Evolutionary conservation across 2,329 filamentous ascomycete species (phyloP), one percentile per base, ranked within the genome.

Genomic region (Verticillium alfalfae): DNA sequence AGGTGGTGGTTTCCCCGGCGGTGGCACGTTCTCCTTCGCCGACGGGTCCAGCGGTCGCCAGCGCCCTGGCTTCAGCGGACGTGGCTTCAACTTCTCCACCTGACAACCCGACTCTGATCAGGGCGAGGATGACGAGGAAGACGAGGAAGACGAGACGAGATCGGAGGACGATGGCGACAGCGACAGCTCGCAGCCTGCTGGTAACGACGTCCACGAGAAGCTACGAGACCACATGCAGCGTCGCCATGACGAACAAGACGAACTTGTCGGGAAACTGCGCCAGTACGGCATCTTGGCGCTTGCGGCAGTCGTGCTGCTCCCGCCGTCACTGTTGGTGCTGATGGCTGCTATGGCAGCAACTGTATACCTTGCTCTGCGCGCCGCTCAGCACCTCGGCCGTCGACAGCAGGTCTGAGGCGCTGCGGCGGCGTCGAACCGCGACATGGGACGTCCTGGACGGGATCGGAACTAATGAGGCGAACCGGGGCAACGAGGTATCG

Each of bases 11-110:
- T 82, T 83, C 74, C 77, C 76, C 22, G 72, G 74, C n/a, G 78
- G 83, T 39, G 83, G 81, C 57, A 80, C 82, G 62, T 89, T 88
- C 75, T 81, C 81, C 66, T 89, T 88, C 69, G 80, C 71, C 61
- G 74, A 75, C 41, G 72, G 69, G 55, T 66, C 65, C 39, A 75
- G 75, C 56, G 71, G 72, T 45, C 71, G 74, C 37, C 71, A 71
- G 56, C 70, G 75, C 63, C 69, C 70, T 12, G 68, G 70, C 41
- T 73, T 75, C 52, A 67, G 72, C 61, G 52, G 65, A 62, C 56
- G 68, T 62, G 63, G 63, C 37, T 79, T 77, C 70, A 74, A 80
- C 62, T 83, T 78, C 70, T 78, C 76, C 58, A 63, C 65, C 71
- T 83, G 81, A 83, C 81, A 78, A 78, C 65, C 78, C 75, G 78